A percentile compares a stretch with the other conserved stretches of the same genome.
phyloP scores from a whole-genome alignment of 495 filamentous ascomycete genomes.

The Choiromyces venosus region DNA sequence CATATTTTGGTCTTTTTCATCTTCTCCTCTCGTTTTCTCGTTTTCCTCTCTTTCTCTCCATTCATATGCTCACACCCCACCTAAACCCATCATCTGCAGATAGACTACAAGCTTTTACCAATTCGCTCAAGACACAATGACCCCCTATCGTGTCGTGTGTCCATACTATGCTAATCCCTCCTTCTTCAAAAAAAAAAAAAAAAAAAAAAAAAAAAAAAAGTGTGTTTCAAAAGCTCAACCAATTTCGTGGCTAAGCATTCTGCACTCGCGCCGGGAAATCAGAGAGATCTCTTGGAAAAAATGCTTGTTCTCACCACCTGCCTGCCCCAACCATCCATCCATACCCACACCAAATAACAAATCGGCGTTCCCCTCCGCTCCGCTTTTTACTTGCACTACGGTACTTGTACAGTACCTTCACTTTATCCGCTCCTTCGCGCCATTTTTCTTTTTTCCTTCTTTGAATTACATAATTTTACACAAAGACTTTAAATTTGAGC shows the following conservation, averaged over 20 bases:
- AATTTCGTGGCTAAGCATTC: not conserved
- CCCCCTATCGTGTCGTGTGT: not conserved
- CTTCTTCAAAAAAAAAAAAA: not conserved
- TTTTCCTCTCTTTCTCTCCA: not conserved
- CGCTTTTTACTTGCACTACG: not conserved
- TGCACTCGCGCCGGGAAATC: constrained; percentile 24
- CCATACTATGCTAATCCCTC: constrained; percentile 4
- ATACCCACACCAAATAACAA: not conserved
- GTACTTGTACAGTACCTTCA: constrained; percentile 11
- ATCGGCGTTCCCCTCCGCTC: not conserved
- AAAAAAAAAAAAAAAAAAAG: too few relatives aligned
- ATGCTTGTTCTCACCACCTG: constrained; percentile 14
- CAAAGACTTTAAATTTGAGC: too few relatives aligned
- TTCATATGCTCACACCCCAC: not conserved
- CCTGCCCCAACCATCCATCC: constrained; percentile 4
- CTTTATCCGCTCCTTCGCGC: constrained; percentile 17
- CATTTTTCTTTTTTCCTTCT: constrained; percentile 25
- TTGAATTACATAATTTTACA: not conserved
- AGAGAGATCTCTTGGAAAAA: constrained; percentile 20
- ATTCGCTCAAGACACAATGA: not conserved
- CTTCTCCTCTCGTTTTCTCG: too few relatives aligned
- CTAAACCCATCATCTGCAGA: not conserved
- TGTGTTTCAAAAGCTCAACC: not conserved
- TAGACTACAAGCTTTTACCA: not conserved
- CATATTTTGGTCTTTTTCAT: too few relatives aligned